Conservation (phyloP, 2,329 filamentous ascomycete species). For the Colletotrichum paranaense region DNA sequence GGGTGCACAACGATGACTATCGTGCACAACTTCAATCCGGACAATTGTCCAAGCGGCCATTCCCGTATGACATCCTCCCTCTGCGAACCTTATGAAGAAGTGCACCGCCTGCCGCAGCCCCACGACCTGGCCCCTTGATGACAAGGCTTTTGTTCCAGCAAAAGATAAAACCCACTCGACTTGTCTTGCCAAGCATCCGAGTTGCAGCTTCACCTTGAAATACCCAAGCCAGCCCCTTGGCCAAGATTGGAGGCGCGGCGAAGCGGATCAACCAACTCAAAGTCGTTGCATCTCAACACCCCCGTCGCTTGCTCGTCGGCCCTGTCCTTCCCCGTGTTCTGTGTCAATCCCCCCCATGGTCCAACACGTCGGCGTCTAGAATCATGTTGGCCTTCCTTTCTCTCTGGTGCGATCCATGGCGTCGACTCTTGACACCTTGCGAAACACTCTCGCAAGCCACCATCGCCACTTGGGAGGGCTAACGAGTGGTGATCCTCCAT, state of each 20-base stretch:
- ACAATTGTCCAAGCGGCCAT: background rate
- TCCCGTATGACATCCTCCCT: background rate
- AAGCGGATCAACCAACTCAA: background rate
- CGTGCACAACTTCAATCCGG: background rate
- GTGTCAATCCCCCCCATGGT: slow-evolving; percentile 22
- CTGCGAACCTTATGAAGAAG: slow-evolving; percentile 14
- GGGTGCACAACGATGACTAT: background rate
- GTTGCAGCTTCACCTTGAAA: background rate
- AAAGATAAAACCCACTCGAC: background rate
- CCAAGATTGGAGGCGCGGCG: background rate
- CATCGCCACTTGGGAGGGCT: slow-evolving; percentile 12
- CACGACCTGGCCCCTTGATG: slow-evolving; percentile 9
- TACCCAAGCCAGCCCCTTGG: background rate
- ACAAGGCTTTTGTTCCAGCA: background rate
- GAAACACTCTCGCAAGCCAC: slow-evolving; percentile 22
- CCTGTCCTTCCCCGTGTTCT: slow-evolving; percentile 7
- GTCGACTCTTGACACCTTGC: slow-evolving; percentile 6
- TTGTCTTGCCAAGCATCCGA: background rate
- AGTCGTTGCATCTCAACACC: background rate
- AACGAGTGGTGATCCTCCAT: background rate
- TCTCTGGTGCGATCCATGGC: slow-evolving; percentile 1
- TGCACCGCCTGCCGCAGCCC: slow-evolving; percentile 2
- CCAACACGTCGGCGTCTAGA: slow-evolving; percentile 23
- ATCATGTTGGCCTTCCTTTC: slow-evolving; percentile 3
- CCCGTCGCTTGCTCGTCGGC: slow-evolving; percentile 3